Base-by-base conservation (phyloP, 2,329 filamentous ascomycete species). In the Fusarium citri region DNA sequence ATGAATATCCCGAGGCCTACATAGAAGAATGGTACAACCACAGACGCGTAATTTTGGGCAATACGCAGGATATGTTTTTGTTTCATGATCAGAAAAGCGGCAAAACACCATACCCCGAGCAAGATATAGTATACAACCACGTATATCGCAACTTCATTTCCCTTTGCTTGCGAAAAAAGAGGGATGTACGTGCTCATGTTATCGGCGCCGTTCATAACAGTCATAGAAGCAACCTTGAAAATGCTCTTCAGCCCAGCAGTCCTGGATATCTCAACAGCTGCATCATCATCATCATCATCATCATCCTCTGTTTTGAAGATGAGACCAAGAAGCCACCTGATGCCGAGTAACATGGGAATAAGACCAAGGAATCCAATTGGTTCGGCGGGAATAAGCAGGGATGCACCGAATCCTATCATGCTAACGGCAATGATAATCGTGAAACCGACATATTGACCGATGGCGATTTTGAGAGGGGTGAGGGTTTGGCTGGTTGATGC, bases 361-460 rank as follows among this genome's bases (percentile, higher is more conserved):
- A 59, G 41, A 10, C 57, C 57, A 14, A 59, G 57, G 10, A 58
- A 59, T 2, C 57, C 53, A 58, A 59, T 59, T 20, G 51, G 53
- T 7, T 58, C 30, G 0, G 53, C 41, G 9, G 57, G 51, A 22
- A 59, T 59, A 16, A 59, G 53, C 1, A 59, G 6, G 1, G 57
- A 57, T 6, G 57, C 57, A 2, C 57, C 57, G 8, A 40, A 59
- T 2, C 51, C 57, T 8, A 59, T 47, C 57, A 59, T 58, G 15
- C 51, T 58, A 18, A 59, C 8, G 8, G 53, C 53, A 8, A 59
- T 15, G 22, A 59, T 59, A 2, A 58, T 30, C 1, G 57, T 59
- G 22, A 59, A 59, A 1, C 57, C 57, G 3, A 58, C 53, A 47
- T 59, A 59, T 47, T 59, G 57, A 2, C 57, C 57, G 1, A 59